phyloP scores from a whole-genome alignment of 208 protist genomes.

The Trypanosoma theileri region DNA sequence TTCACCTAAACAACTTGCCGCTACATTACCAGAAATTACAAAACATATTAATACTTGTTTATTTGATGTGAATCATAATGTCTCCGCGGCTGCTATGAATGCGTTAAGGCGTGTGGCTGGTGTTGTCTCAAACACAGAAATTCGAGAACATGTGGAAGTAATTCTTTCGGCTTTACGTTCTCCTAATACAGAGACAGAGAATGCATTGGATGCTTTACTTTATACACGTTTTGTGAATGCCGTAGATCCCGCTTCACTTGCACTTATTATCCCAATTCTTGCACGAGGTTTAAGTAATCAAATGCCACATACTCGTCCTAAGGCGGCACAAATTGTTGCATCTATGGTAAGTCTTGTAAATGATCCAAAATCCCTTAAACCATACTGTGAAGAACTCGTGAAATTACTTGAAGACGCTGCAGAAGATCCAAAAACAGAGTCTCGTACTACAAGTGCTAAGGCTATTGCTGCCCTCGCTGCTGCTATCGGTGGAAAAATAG shows the following conservation, averaged over 20 bases:
- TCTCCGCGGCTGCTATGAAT: constrained; percentile 76
- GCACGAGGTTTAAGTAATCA: constrained; percentile 78
- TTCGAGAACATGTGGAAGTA: constrained; percentile 87
- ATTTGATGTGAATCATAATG: constrained; percentile 89
- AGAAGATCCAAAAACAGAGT: constrained; percentile 81
- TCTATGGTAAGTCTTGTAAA: constrained; percentile 86
- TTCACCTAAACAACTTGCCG: constrained; percentile 88
- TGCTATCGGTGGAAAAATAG: constrained; percentile 61
- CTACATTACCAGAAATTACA: constrained; percentile 89
- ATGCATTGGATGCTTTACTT: constrained; percentile 90
- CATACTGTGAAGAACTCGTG: constrained; percentile 87
- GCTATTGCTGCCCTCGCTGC: constrained; percentile 77
- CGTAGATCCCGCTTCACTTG: constrained; percentile 91
- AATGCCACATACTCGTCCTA: constrained; percentile 72
- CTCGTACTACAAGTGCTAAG: constrained; percentile 86
- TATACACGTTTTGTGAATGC: constrained; percentile 93
- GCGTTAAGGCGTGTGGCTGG: constrained; percentile 87
- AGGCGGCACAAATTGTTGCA: constrained; percentile 91
- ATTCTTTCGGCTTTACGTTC: constrained; percentile 88
- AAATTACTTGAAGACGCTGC: constrained; percentile 81
- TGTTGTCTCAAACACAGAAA: constrained; percentile 91
- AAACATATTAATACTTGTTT: constrained; percentile 84
- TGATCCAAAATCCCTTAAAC: constrained; percentile 79
- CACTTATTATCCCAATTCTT: constrained; percentile 91
- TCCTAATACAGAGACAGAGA: constrained; percentile 87